Conservation (phyloP, 257 asterid genomes). For the Salvia rosmarinus region DNA sequence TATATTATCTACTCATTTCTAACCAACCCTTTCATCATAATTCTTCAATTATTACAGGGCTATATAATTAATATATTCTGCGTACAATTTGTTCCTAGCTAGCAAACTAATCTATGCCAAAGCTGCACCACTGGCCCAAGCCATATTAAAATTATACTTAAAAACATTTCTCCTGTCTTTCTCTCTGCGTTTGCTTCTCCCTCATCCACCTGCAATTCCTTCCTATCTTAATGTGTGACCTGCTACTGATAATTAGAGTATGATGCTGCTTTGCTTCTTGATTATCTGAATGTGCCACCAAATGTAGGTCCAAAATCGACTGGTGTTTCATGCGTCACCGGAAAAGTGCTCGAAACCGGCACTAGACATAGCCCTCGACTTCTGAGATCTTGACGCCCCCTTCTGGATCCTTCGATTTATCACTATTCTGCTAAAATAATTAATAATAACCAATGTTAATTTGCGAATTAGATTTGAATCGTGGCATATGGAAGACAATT, state of each 20-base stretch:
- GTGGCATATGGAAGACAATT: not conserved
- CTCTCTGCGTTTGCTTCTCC: conserved; percentile 2
- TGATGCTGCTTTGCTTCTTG: not conserved
- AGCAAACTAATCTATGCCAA: conserved; percentile 47
- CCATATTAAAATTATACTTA: conserved; percentile 33
- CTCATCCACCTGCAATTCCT: not conserved
- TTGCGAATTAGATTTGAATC: no score
- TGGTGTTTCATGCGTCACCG: conserved; percentile 74
- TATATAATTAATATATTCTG: conserved; percentile 27
- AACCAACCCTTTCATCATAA: conserved; percentile 46
- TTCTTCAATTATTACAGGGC: conserved; percentile 62
- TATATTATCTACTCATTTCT: conserved; percentile 34
- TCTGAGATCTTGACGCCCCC: conserved; percentile 70
- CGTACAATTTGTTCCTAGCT: conserved; percentile 43
- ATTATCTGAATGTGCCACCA: conserved; percentile 78
- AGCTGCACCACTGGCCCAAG: conserved; percentile 51
- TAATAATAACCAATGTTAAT: not conserved
- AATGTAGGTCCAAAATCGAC: conserved; percentile 90
- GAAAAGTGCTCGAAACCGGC: conserved; percentile 87
- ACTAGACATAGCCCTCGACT: conserved; percentile 87
- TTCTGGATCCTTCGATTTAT: conserved; percentile 64
- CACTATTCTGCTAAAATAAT: conserved; percentile 40
- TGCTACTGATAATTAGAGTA: not conserved
- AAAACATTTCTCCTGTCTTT: conserved; percentile 24
- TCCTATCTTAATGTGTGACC: not conserved